phyloP scores from a whole-genome alignment of 345 rosid species.

The Leavenworthia alabamica region DNA sequence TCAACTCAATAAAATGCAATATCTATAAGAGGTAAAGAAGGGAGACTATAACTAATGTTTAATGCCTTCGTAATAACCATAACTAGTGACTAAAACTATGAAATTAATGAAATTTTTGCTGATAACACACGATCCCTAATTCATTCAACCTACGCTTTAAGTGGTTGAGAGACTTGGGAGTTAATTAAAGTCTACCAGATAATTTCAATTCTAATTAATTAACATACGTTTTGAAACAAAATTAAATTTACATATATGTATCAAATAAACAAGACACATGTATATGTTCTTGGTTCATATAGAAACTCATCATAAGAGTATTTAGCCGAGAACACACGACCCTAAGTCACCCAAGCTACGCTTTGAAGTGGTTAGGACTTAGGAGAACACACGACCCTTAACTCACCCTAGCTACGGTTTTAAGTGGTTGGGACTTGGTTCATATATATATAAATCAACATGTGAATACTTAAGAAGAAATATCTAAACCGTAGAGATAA shows the following conservation, averaged over 20 bases:
- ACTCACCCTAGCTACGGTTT: no score
- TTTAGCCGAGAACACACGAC: background rate
- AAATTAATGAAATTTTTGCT: background rate
- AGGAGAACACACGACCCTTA: no score
- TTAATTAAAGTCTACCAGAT: background rate
- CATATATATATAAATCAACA: no score
- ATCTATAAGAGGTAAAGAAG: background rate
- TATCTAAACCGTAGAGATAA: background rate
- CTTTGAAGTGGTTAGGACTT: no score
- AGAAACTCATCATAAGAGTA: background rate
- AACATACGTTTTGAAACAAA: background rate
- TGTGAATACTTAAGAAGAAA: background rate
- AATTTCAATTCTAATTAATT: background rate
- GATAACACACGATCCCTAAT: background rate
- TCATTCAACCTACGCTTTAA: background rate
- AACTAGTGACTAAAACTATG: background rate
- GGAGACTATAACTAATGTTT: background rate
- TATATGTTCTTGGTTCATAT: background rate
- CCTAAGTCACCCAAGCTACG: no score
- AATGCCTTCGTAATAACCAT: background rate
- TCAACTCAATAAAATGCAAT: background rate
- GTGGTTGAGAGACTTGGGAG: conserved; percentile 11
- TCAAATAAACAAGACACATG: background rate
- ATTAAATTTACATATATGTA: background rate
- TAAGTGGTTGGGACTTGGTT: no score